A percentile compares a stretch with the other conserved stretches of the same genome.
phyloP scores from a whole-genome alignment of 352 stramenopile species.

The Nothophytophthora sp. region DNA sequence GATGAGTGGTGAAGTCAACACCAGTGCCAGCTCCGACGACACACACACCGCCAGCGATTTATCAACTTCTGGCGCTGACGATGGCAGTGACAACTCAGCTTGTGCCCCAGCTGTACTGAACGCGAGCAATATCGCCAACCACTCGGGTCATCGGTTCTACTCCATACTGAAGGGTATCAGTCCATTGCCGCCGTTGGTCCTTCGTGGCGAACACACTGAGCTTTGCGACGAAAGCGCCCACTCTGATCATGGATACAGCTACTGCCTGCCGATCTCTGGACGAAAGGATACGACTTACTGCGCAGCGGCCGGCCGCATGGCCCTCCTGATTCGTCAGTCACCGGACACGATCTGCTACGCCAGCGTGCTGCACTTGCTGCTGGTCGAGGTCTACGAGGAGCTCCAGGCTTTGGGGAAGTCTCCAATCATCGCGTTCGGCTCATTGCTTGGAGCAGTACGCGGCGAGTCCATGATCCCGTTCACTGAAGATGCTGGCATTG shows the following conservation, averaged over 20 bases:
- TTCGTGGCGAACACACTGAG: constrained; percentile 15
- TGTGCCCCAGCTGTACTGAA: constrained; percentile 11
- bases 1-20: too few species aligned
- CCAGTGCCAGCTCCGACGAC: not conserved
- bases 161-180: constrained; percentile 1
- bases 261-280: constrained; percentile 52
- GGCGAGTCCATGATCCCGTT: constrained; percentile 49
- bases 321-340: constrained; percentile 34
- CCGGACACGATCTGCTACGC: constrained; percentile 28
- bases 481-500: constrained; percentile 51
- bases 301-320: constrained; percentile 27
- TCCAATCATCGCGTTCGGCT: constrained; percentile 31
- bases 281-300: constrained; percentile 49
- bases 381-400: constrained; percentile 41
- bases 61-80: too few species aligned
- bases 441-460: constrained; percentile 38
- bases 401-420: constrained; percentile 7
- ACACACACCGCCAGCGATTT: not conserved
- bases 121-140: constrained; percentile 10
- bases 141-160: constrained; percentile 20
- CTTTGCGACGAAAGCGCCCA: constrained; percentile 15
- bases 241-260: constrained; percentile 1
- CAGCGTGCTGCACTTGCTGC: constrained; percentile 41
- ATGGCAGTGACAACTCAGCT: not conserved
- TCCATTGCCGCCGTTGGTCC: constrained; percentile 11